Conservation (phyloP, 164 flowering plant species). For the Aristolochia contorta region DNA sequence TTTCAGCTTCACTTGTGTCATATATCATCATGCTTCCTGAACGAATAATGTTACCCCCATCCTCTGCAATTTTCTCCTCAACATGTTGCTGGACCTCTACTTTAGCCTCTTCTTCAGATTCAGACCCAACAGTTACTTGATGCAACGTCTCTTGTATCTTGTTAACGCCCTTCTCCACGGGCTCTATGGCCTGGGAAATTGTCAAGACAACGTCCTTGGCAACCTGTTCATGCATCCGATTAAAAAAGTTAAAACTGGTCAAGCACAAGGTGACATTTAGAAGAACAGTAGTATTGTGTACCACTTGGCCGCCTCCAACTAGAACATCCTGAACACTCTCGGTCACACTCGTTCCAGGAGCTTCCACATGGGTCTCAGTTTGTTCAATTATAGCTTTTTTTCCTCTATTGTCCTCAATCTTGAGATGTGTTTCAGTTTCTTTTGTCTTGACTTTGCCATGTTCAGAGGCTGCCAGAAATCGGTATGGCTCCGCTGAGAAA, state of each 20-base stretch:
- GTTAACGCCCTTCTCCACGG: conserved; percentile 72
- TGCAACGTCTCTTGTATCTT: conserved; percentile 78
- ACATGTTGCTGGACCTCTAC: conserved; percentile 32
- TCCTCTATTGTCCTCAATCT: conserved; percentile 33
- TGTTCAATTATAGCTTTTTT: conserved; percentile 37
- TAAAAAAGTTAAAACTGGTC: too few species aligned
- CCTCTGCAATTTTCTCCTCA: conserved; percentile 13
- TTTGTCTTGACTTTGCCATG: conserved; percentile 34
- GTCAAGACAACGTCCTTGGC: conserved; percentile 84
- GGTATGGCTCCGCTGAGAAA: conserved; percentile 65
- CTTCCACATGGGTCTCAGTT: conserved; percentile 44
- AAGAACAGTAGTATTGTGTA: conserved; percentile 10
- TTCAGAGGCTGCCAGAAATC: conserved; percentile 30
- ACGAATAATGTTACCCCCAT: conserved; percentile 1
- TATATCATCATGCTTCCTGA: conserved; percentile 8
- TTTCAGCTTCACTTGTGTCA: background rate
- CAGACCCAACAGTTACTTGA: conserved; percentile 24
- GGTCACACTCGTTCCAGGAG: conserved; percentile 73
- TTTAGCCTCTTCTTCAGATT: conserved; percentile 22
- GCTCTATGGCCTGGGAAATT: conserved; percentile 83
- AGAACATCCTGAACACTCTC: conserved; percentile 80
- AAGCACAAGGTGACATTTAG: too few species aligned
- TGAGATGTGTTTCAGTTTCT: conserved; percentile 27
- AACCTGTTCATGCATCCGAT: conserved; percentile 33
- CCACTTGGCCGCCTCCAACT: conserved; percentile 54